phyloP scores from a whole-genome alignment of 371 early-diverging fungal species.

The Mucor lusitanicus region DNA sequence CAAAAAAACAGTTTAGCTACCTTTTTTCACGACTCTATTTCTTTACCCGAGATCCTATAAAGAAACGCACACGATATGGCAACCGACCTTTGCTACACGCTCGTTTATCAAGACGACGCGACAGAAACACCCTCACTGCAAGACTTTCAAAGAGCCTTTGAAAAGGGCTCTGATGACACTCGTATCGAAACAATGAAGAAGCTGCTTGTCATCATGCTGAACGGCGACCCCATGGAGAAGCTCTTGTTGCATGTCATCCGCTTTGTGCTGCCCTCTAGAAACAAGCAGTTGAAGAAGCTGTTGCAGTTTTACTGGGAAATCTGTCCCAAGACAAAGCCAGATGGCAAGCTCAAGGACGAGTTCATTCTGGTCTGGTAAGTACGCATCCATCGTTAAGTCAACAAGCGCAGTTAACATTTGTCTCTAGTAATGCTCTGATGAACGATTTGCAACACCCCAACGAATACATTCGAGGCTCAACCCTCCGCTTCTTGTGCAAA shows the following conservation, averaged over 20 bases:
- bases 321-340: constrained; percentile 88
- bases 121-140: constrained; percentile 64
- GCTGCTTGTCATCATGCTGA: constrained; percentile 85
- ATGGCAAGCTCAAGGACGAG: constrained; percentile 95
- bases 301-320: constrained; percentile 96
- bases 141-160: constrained; percentile 79
- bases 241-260: constrained; percentile 97
- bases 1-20: neutral
- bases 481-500: constrained; percentile 94
- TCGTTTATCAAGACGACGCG: constrained; percentile 70
- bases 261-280: constrained; percentile 90
- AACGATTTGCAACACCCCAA: constrained; percentile 99
- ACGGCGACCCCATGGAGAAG: constrained; percentile 89
- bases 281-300: constrained; percentile 95
- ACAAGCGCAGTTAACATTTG: neutral
- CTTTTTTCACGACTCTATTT: neutral
- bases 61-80: constrained; percentile 28
- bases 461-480: constrained; percentile 97
- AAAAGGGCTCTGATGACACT: constrained; percentile 88
- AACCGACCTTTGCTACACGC: constrained; percentile 69
- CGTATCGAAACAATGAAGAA: constrained; percentile 94
- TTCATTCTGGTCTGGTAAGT: constrained; percentile 94
- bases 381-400: too few species aligned
- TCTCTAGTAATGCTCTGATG: constrained; percentile 87
- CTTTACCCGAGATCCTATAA: neutral